Base-by-base conservation (phyloP, 2,329 filamentous ascomycete genomes). In the Botryotinia convoluta region DNA sequence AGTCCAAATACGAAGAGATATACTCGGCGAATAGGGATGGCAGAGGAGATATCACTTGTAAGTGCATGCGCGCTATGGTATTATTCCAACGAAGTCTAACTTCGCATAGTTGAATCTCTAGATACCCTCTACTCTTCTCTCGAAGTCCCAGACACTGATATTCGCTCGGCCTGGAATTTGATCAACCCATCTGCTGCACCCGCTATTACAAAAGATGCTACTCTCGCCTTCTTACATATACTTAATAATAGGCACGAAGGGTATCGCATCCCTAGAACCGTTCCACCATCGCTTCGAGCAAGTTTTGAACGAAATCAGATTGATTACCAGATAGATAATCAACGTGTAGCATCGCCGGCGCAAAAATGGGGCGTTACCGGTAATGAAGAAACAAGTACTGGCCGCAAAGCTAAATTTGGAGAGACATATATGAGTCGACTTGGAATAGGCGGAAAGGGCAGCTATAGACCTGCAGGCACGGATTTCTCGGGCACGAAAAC, bases 221-320 rank as follows among this genome's bases (percentile, higher is more conserved):
- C 91, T 75, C 90, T 99, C 57, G 95, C 94, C 26, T 99, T 99
- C 84, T 87, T 99, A 65, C 96, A 99, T 84, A 97, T 99, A 79
- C 90, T 99, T 72, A 98, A 97, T 84, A 93, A 96, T 85, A 90
- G 96, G 64, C 95, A 98, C 82, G 95, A 98, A 81, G 96, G 96
- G 57, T 98, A 90, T 87, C 92, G 96, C 75, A 97, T 99, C 81
- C 96, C 96, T 59, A 91, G 96, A 79, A 92, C 90, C 44, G 93
- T 99, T 18, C 96, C 96, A 0, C 93, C 95, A 1, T 96, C 93
- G n/a, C 88, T 99, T 59, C 91, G 96, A 57, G 87, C 94, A 44
- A 95, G 91, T 74, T 99, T 99, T 80, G 95, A 99, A 84, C 92
- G 94, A 81, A 97, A 97, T 81, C 90, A 97, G 82, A 98, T 99